Base-by-base conservation (phyloP, 2,329 filamentous ascomycete species). In the Penicillium fuscoglaucum region DNA sequence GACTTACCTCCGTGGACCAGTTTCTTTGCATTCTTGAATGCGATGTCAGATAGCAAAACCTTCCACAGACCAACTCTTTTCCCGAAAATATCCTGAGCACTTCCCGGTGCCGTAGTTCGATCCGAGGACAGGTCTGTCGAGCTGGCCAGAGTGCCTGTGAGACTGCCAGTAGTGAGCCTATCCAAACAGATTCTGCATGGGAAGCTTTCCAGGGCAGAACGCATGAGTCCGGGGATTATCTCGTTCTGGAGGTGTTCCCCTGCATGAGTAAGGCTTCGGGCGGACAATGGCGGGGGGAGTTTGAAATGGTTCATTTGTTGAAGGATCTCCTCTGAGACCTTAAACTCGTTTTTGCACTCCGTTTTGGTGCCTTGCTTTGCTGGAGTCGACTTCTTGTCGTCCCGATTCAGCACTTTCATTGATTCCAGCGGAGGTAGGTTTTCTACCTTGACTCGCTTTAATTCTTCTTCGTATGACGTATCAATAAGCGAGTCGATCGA, bases 21-120 rank as follows among this genome's bases (percentile, higher is more conserved):
- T 19, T 43, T 58, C 21, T 57, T 61, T 4, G 55, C 15, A 35
- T 45, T 60, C 0, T 46, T 60, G 12, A 65, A 58, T n/a, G 65
- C 65, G 0, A 31, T 24, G 2, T 55, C 48, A 12, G 66, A 66
- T 0, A 68, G 48, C 13, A 65, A 41, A 2, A 67, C 56, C 41
- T 67, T 67, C 66, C 65, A 68, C 6, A 50, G 9, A 1, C 66
- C 65, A 6, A 66, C n/a, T 9, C 31, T 40, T 33, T 59, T 59
- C 1, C 63, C 66, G 13, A 65, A 66, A 9, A 68, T 45, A 1
- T 66, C 60, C n/a, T 48, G 26, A 35, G 21, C n/a, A 43, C 28
- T 19, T 8, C 46, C 26, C 7, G 15, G 19, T 28, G 7, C 19
- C n/a, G 17, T 24, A 26, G 37, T 39, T 7, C n/a, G 28, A 24